Percentiles rank a stretch among this genome's conserved stretches.
phyloP scores from a whole-genome alignment of 2,329 filamentous ascomycete species.

The Fusarium burgessii region DNA sequence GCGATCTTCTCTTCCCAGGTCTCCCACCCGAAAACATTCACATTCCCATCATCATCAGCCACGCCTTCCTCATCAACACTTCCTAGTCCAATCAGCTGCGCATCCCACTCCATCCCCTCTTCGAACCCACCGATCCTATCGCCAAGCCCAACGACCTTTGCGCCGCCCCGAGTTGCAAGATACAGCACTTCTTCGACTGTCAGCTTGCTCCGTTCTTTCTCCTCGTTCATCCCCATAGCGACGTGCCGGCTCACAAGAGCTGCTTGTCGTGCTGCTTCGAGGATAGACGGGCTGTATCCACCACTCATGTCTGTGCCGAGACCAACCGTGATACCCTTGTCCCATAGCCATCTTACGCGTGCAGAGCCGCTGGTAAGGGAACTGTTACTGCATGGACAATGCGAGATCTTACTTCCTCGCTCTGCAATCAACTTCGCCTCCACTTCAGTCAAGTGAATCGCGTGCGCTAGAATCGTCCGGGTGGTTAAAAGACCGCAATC shows the following conservation, averaged over 20 bases:
- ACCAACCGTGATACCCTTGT: conserved; percentile 81
- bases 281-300: conserved; percentile 83
- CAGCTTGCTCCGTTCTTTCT: conserved; percentile 70
- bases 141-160: conserved; percentile 80
- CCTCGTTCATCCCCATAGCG: conserved; percentile 62
- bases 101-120: conserved; percentile 90
- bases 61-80: conserved; percentile 58
- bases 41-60: conserved; percentile 66
- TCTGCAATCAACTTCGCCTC: conserved; percentile 75
- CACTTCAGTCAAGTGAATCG: conserved; percentile 76
- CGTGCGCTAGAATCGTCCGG: conserved; percentile 87
- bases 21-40: conserved; percentile 94
- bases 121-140: conserved; percentile 83
- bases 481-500: conserved; percentile 73
- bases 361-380: conserved; percentile 84
- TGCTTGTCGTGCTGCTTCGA: conserved; percentile 87
- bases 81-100: conserved; percentile 80
- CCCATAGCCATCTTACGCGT: conserved; percentile 78
- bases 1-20: conserved; percentile 85
- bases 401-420: conserved; percentile 75
- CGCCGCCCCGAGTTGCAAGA: conserved; percentile 89
- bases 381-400: conserved; percentile 90
- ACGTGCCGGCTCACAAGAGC: conserved; percentile 81
- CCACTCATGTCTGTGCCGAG: conserved; percentile 93
- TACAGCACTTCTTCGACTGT: conserved; percentile 89